Percentiles rank a stretch among this genome's conserved stretches.
Evolutionary conservation across 768 basidiomycete genomes (phyloP).

Genomic region (Rhodotorula toruloides): DNA sequence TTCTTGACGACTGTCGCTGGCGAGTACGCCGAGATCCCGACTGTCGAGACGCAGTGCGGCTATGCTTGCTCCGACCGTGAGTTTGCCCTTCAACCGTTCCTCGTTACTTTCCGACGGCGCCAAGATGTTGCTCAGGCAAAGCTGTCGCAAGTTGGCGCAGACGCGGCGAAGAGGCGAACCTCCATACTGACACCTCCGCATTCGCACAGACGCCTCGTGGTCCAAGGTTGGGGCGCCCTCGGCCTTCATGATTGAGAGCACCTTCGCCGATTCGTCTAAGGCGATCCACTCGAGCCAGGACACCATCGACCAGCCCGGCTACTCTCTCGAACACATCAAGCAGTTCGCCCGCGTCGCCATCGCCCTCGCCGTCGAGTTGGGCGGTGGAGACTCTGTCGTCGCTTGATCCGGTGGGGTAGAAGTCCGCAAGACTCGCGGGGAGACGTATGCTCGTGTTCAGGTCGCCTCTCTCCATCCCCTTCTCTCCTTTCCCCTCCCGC

Average conservation of each 20-base stretch:
- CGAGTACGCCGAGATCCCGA: constrained; percentile 24
- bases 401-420: too few relatives aligned
- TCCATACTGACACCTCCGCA: neutral
- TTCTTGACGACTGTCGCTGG: constrained; percentile 35
- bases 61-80: constrained; percentile 42
- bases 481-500: too few relatives aligned
- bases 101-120: too few relatives aligned
- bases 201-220: constrained; percentile 22
- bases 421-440: too few relatives aligned
- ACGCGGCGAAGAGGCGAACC: neutral
- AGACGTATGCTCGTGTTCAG: too few relatives aligned
- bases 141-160: too few relatives aligned
- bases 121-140: too few relatives aligned
- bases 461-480: too few relatives aligned
- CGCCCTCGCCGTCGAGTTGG: constrained; percentile 42
- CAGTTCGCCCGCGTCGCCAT: constrained; percentile 43
- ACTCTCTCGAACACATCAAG: constrained; percentile 43
- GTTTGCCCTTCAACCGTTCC: too few relatives aligned
- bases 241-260: constrained; percentile 37
- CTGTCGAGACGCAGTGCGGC: constrained; percentile 33
- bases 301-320: constrained; percentile 37
- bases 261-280: constrained; percentile 23
- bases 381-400: constrained; percentile 13
- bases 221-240: constrained; percentile 38
- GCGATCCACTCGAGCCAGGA: constrained; percentile 38